A percentile compares a stretch with the other conserved stretches of the same genome.
Conservation (phyloP, 1,139 yeast genomes). For the Magnusiomyces ingens region DNA sequence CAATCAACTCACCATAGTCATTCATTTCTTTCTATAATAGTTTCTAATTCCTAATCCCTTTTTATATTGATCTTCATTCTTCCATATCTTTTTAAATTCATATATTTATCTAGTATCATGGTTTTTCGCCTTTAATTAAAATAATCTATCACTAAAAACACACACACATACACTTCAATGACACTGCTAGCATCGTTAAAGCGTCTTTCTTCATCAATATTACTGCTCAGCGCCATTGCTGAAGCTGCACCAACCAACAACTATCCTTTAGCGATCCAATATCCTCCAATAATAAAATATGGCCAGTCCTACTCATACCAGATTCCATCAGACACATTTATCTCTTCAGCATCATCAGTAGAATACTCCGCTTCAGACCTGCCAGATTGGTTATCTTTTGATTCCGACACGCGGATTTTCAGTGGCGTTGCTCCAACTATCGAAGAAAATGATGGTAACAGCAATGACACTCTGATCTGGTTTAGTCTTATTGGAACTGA, state of each 20-base stretch:
- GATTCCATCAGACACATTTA: conserved; percentile 65
- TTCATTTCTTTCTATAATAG: no score
- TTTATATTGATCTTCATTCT: no score
- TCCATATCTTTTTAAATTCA: no score
- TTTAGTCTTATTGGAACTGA: conserved; percentile 63
- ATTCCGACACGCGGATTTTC: conserved; percentile 51
- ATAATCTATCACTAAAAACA: no score
- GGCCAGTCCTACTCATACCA: conserved; percentile 58
- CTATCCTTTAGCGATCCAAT: conserved; percentile 39
- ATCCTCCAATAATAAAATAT: conserved; percentile 80
- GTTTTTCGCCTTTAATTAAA: no score
- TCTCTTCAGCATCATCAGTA: conserved; percentile 42
- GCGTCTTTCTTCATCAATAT: no score
- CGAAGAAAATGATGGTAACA: conserved; percentile 19
- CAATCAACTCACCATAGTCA: no score
- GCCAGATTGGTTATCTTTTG: conserved; percentile 78
- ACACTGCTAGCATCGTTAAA: no score
- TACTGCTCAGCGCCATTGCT: no score
- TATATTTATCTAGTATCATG: no score
- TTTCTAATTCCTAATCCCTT: no score
- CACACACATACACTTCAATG: no score
- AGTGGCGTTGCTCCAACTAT: conserved; percentile 57
- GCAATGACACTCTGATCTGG: conserved; percentile 31
- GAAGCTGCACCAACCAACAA: conserved; percentile 9
- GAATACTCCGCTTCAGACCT: conserved; percentile 49